phyloP scores from a whole-genome alignment of 495 filamentous ascomycete species.

The Parachaetomium inaequale region DNA sequence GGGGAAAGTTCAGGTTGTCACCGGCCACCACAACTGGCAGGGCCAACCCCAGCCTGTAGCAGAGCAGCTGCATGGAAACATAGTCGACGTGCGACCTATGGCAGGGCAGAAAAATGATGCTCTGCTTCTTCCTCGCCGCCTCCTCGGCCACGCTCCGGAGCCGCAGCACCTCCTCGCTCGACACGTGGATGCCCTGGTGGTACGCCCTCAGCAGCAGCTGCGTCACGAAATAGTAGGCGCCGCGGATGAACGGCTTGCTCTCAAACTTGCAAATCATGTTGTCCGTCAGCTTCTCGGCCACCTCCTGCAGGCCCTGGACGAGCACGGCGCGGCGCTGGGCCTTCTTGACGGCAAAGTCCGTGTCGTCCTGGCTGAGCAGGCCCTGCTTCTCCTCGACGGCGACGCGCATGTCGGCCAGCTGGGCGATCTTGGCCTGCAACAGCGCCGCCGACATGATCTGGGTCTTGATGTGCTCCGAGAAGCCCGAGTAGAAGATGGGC shows the following conservation, averaged over 20 bases:
- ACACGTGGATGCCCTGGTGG: conserved; percentile 97
- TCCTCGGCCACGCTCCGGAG: conserved; percentile 75
- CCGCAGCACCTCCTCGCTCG: conserved; percentile 84
- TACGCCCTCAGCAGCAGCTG: conserved; percentile 90
- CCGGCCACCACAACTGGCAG: conserved; percentile 93
- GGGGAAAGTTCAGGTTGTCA: conserved; percentile 91
- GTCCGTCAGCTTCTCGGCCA: conserved; percentile 79
- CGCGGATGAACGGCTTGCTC: conserved; percentile 85
- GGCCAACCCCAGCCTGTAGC: conserved; percentile 84
- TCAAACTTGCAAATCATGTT: conserved; percentile 99
- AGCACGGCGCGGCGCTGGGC: conserved; percentile 60
- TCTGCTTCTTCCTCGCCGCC: conserved; percentile 83
- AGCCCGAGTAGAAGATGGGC: conserved; percentile 88
- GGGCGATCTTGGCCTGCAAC: conserved; percentile 66
- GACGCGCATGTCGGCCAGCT: conserved; percentile 72
- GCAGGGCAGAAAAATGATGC: conserved; percentile 91
- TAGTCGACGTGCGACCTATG: conserved; percentile 96
- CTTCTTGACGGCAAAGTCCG: conserved; percentile 53
- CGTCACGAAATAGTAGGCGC: conserved; percentile 84
- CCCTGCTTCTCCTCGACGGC: conserved; percentile 73
- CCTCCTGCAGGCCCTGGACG: conserved; percentile 58
- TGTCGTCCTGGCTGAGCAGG: conserved; percentile 54
- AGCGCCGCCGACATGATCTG: conserved; percentile 70
- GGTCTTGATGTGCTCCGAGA: conserved; percentile 81
- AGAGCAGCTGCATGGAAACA: conserved; percentile 87